Conservation (phyloP, 2,329 filamentous ascomycete species). For the Penicillium sp. region DNA sequence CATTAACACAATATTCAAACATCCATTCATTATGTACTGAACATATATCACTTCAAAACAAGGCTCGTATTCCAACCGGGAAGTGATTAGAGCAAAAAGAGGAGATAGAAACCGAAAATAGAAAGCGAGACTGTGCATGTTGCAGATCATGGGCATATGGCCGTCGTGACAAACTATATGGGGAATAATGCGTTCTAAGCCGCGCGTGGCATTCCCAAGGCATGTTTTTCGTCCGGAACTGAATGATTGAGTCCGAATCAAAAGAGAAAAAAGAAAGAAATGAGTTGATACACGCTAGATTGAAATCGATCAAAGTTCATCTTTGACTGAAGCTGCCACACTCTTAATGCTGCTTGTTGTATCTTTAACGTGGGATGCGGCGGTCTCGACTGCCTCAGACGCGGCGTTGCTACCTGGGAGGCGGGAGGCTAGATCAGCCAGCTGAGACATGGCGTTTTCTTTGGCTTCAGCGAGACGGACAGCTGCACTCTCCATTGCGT, state of each 20-base stretch:
- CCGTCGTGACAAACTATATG: slow-evolving; percentile 28
- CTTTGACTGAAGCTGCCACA: slow-evolving; percentile 22
- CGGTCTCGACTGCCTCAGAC: slow-evolving; percentile 30
- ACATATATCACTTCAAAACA: slow-evolving; percentile 7
- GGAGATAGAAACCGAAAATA: slow-evolving; percentile 9
- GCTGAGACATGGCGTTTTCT: slow-evolving; percentile 26
- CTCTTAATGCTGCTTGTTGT: slow-evolving; percentile 43
- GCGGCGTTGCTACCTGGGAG: slow-evolving; percentile 25
- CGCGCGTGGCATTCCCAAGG: slow-evolving; percentile 12
- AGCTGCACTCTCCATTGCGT: slow-evolving; percentile 29
- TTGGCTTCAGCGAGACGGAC: slow-evolving; percentile 25
- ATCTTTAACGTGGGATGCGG: slow-evolving; percentile 38
- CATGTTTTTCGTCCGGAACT: slow-evolving; percentile 3
- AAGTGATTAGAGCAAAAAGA: slow-evolving; percentile 1
- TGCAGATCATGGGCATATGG: slow-evolving; percentile 18
- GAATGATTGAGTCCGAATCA: slow-evolving; percentile 5
- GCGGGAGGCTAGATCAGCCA: slow-evolving; percentile 27
- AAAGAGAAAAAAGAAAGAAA: slow-evolving; percentile 6
- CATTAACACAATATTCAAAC: not conserved
- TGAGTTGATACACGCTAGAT: not conserved
- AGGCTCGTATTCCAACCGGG: slow-evolving; percentile 4
- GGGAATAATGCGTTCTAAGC: slow-evolving; percentile 25
- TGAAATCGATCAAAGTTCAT: slow-evolving; percentile 19
- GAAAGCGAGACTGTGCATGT: slow-evolving; percentile 21
- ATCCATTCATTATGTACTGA: slow-evolving; percentile 14